A percentile compares a stretch with the other conserved stretches of the same genome.
These are phyloP conservation scores for Ambrosia trifida DNA, from an alignment of 129 eudicot species.

Conservation along the genomic window DNA sequence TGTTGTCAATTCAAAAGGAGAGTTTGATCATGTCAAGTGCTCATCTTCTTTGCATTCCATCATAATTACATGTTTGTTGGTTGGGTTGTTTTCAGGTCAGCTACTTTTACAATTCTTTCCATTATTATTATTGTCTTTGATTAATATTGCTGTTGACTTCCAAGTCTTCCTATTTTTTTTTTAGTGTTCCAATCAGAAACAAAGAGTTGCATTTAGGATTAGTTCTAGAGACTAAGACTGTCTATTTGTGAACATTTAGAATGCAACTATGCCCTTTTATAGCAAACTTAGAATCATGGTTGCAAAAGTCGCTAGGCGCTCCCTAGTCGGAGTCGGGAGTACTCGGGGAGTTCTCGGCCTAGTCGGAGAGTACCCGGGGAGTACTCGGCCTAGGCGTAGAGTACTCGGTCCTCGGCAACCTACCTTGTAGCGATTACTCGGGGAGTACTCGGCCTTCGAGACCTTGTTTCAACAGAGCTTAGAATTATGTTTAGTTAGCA, in stretches of 20 bases:
- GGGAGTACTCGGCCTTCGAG: too few relatives aligned
- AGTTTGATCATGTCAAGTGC: constrained; percentile 11
- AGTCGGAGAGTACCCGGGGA: too few relatives aligned
- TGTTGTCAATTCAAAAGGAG: constrained; percentile 24
- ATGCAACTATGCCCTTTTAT: not conserved
- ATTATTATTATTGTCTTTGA: not conserved
- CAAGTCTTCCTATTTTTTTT: constrained; percentile 30
- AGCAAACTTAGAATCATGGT: not conserved
- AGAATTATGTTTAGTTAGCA: too few relatives aligned
- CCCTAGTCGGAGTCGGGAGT: too few relatives aligned
- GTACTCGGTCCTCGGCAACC: too few relatives aligned
- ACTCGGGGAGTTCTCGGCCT: too few relatives aligned
- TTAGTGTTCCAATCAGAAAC: not conserved
- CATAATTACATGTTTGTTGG: not conserved
- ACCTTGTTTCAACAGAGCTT: too few relatives aligned
- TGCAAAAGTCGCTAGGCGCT: too few relatives aligned
- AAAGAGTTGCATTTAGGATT: not conserved
- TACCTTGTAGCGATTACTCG: too few relatives aligned
- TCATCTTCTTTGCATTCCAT: constrained; percentile 25
- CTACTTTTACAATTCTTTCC: constrained; percentile 15
- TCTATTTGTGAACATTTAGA: not conserved
- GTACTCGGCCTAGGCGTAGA: too few relatives aligned
- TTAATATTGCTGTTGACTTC: constrained; percentile 31
- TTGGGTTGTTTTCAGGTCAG: constrained; percentile 29
- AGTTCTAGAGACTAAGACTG: not conserved